A percentile compares a stretch with the other conserved stretches of the same genome.
These are phyloP conservation scores for Pulveroboletus ravenelii DNA, from an alignment of 768 basidiomycete species.

Conservation along the genomic window DNA sequence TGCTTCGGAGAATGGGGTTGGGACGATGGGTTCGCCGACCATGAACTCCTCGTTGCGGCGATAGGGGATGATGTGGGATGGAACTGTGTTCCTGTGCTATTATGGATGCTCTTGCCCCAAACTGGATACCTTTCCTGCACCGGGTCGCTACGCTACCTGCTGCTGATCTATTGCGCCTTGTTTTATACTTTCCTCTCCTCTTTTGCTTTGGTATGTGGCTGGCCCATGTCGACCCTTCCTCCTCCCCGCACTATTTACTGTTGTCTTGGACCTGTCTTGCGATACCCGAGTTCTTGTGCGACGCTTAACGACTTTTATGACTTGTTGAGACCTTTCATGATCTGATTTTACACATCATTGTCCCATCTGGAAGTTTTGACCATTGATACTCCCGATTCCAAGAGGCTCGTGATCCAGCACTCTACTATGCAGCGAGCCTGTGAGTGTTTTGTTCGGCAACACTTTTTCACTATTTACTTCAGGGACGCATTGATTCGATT, in stretches of 20 bases:
- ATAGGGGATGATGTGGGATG: no score
- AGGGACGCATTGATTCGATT: no score
- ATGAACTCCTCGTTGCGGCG: no score
- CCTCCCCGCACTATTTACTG: not conserved
- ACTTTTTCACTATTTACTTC: not conserved
- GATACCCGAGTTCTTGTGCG: not conserved
- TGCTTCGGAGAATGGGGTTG: slow-evolving; percentile 24
- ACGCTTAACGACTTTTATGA: slow-evolving; percentile 4
- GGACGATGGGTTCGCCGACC: slow-evolving; percentile 21
- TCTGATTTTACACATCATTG: not conserved
- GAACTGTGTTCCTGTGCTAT: not conserved
- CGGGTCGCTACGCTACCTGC: not conserved
- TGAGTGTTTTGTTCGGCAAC: not conserved
- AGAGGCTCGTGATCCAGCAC: not conserved
- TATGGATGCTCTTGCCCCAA: not conserved
- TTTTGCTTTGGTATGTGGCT: no score
- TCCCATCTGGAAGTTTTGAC: not conserved
- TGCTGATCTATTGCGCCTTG: not conserved
- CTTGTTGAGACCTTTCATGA: not conserved
- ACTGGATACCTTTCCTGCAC: slow-evolving; percentile 1
- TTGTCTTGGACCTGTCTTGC: not conserved
- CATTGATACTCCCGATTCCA: not conserved
- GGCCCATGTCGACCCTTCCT: not conserved
- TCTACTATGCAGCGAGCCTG: not conserved
- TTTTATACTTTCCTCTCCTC: not conserved